phyloP scores from a whole-genome alignment of 306 rosid genomes.

The Datisca glomerata region DNA sequence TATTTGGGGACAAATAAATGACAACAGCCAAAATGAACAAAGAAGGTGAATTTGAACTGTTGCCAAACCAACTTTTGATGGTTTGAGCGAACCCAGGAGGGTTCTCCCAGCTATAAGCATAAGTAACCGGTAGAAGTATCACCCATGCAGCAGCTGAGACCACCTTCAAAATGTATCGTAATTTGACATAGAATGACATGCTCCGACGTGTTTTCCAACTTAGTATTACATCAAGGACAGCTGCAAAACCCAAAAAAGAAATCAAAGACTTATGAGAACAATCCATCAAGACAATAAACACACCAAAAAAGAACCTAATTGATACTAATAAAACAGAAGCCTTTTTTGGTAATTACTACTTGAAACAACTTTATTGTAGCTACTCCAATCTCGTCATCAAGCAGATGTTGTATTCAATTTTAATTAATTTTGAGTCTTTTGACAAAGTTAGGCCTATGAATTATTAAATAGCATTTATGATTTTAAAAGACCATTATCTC shows the following conservation, averaged over 20 bases:
- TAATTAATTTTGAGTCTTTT: too few relatives aligned
- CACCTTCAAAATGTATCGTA: slow-evolving; percentile 82
- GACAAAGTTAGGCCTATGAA: too few relatives aligned
- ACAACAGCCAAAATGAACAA: slow-evolving; percentile 82
- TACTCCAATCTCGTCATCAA: too few relatives aligned
- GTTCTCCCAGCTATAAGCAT: slow-evolving; percentile 82
- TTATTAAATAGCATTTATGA: too few relatives aligned
- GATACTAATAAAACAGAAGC: too few relatives aligned
- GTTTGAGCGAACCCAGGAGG: slow-evolving; percentile 95
- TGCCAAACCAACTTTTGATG: slow-evolving; percentile 88
- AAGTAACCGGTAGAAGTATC: slow-evolving; percentile 72
- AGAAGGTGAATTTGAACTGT: slow-evolving; percentile 48
- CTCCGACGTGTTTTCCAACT: slow-evolving; percentile 83
- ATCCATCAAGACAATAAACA: too few relatives aligned
- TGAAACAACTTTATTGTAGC: too few relatives aligned
- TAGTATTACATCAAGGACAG: slow-evolving; percentile 86
- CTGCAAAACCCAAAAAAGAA: slow-evolving; percentile 33
- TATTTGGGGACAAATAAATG: slow-evolving; percentile 72
- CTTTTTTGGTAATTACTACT: too few relatives aligned
- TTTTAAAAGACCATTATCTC: too few relatives aligned
- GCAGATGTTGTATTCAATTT: too few relatives aligned
- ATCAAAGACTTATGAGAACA: neutral
- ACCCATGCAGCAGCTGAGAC: slow-evolving; percentile 94
- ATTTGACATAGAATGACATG: slow-evolving; percentile 73
- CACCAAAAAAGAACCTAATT: too few relatives aligned